phyloP scores from a whole-genome alignment of 805 yeast genomes.

The Wickerhamiella kazuoi region DNA sequence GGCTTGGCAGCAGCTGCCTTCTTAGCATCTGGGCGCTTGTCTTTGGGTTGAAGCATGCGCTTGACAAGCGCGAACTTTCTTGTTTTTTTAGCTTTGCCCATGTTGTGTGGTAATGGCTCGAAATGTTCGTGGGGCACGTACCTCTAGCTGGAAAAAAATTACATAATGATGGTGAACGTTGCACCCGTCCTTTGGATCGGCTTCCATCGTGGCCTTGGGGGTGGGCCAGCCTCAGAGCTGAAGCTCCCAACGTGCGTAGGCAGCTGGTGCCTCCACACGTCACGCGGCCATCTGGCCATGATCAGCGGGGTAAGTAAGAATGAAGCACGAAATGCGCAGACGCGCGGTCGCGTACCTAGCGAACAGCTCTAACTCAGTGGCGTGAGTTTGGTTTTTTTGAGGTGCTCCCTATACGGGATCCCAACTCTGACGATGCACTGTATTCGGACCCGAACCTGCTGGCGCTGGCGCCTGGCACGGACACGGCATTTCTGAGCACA shows the following conservation, averaged over 20 bases:
- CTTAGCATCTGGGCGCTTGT: constrained; percentile 33
- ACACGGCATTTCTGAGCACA: constrained; percentile 43
- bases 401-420: constrained; percentile 68
- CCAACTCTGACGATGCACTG: constrained; percentile 45
- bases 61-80: constrained; percentile 91
- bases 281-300: too few species aligned
- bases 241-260: too few species aligned
- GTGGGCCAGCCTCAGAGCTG: too few species aligned
- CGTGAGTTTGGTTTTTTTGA: constrained; percentile 80
- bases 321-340: not conserved
- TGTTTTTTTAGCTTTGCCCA: constrained; percentile 96
- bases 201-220: too few species aligned
- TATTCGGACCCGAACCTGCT: constrained; percentile 66
- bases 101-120: constrained; percentile 15
- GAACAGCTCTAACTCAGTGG: too few species aligned
- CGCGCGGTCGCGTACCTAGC: too few species aligned
- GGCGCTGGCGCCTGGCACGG: constrained; percentile 41
- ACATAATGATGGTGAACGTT: too few species aligned
- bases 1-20: constrained; percentile 23
- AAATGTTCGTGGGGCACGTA: too few species aligned
- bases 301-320: not conserved
- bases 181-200: too few species aligned
- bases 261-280: too few species aligned
- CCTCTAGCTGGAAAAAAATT: constrained; percentile 1
- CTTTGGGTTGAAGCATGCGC: constrained; percentile 59